A percentile compares a stretch with the other conserved stretches of the same genome.
phyloP scores from a whole-genome alignment of 202 grass and related monocot genomes.

The Schoenoplectus tabernaemontani region DNA sequence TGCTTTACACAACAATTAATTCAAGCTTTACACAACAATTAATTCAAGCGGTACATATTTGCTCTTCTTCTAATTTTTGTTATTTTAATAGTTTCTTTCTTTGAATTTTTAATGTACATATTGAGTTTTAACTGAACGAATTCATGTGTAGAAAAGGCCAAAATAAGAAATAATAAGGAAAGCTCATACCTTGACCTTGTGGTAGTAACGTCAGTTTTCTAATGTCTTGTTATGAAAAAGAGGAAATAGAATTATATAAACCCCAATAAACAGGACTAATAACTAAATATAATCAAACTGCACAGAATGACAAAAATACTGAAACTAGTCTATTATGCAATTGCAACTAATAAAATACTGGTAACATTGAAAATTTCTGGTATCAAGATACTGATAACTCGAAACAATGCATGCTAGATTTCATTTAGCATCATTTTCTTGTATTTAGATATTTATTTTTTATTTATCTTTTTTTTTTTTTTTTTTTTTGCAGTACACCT shows the following conservation, averaged over 20 bases:
- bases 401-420: background rate
- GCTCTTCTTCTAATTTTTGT: background rate
- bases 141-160: background rate
- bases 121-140: background rate
- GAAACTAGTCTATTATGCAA: background rate
- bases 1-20: slow-evolving; percentile 71
- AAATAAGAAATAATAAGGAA: background rate
- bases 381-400: slow-evolving; percentile 2
- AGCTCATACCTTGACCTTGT: background rate
- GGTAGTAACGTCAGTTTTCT: background rate
- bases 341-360: background rate
- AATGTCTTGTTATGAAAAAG: background rate
- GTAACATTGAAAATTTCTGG: background rate
- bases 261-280: background rate
- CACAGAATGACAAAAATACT: background rate
- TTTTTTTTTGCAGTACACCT: slow-evolving; percentile 45
- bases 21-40: too few species aligned
- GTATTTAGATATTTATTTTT: background rate
- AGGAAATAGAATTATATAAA: background rate
- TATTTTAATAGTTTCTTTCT: background rate
- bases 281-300: background rate
- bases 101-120: background rate
- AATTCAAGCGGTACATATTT: slow-evolving; percentile 50
- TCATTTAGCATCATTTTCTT: background rate
- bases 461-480: slow-evolving; percentile 2